Evolutionary conservation across 306 rosid genomes (phyloP), one percentile per base, ranked within the genome.

Genomic region (Cicer cuneatum): DNA sequence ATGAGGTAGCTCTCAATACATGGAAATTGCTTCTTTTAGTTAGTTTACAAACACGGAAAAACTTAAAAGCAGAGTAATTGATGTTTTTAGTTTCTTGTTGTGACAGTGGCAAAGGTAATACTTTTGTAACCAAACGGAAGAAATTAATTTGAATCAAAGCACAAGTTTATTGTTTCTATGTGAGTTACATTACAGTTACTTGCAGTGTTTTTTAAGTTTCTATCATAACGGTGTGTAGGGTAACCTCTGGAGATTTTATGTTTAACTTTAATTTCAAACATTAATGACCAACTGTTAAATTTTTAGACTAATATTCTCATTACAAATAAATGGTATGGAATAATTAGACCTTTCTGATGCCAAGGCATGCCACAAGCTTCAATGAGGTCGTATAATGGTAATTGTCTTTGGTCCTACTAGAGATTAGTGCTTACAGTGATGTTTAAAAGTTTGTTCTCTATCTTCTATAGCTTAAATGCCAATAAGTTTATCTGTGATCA

Each of bases 1-100:
- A 43, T 19, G 78, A 71, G 73, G 46, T 76, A 64, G 72, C 60
- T 78, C 77, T 80, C 75, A 82, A 74, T 78, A 51, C 82, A 53
- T 7, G 79, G 59, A 57, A 56, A 64, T 53, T 42, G 63, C 83
- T 81, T 81, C 63, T 41, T 80, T 69, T 56, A 56, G 64, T 69
- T 42, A 33, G 21, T 74, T 56, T 65, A 64, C 76, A 47, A 43
- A 57, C 74, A 61, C 41, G 57, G 68, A 60, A 75, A 76, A 48
- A 37, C 24, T 16, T 66, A 45, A 72, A 69, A 70, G 58, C 78
- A 68, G 58, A 66, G 46, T 49, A 69, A 45, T 63, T 67, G 59
- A 73, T 72, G 84, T 72, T 69, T 75, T 80, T 18, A 66, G 52
- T 42, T 53, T 68, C 41, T 71, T 74, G 63, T 72, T 51, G 51